phyloP scores from a whole-genome alignment of 2,329 filamentous ascomycete species.

The Cryphonectria carpinicola region DNA sequence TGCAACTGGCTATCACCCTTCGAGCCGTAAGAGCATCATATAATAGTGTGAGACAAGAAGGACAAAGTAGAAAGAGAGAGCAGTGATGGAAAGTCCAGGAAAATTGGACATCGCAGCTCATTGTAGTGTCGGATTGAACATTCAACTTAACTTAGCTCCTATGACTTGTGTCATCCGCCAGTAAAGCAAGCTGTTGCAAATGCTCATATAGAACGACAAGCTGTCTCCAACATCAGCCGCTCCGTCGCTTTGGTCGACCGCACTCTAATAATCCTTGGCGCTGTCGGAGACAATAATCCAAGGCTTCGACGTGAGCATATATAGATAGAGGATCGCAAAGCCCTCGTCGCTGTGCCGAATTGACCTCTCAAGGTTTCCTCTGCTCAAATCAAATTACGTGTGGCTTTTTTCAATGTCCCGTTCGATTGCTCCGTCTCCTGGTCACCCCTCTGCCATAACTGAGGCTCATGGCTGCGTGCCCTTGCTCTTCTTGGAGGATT shows the following conservation, averaged over 20 bases:
- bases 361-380: neutral
- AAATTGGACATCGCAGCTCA: neutral
- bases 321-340: neutral
- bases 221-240: neutral
- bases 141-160: neutral
- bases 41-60: neutral
- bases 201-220: neutral
- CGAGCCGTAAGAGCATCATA: neutral
- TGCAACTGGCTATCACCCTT: neutral
- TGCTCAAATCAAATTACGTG: neutral
- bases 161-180: neutral
- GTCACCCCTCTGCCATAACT: neutral
- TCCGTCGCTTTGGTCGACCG: neutral
- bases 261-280: neutral
- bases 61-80: neutral
- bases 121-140: neutral
- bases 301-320: neutral
- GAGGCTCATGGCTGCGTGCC: conserved; percentile 8
- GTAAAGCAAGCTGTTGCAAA: neutral
- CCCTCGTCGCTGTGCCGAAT: neutral
- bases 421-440: neutral
- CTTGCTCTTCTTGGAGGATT: conserved; percentile 40
- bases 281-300: neutral
- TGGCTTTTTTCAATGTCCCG: neutral
- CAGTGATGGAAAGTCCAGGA: neutral